Evolutionary conservation across 106 monocot genomes (phyloP).

Genomic region (Phalaenopsis aphrodite): DNA sequence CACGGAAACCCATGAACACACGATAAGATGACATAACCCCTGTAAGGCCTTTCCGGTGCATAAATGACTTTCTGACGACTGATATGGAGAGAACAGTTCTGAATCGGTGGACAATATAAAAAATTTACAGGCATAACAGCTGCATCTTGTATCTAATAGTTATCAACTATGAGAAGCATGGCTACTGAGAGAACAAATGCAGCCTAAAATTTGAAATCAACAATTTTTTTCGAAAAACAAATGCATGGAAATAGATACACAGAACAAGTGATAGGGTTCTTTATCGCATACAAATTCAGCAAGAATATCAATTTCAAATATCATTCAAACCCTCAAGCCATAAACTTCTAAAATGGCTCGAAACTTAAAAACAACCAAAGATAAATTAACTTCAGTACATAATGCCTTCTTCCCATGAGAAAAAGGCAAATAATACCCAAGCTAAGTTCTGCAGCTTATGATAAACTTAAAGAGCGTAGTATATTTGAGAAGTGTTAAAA

Average conservation of each 20-base stretch:
- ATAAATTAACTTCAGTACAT: conserved; percentile 4
- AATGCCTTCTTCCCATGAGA: not conserved
- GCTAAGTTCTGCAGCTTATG: not conserved
- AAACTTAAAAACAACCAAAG: not conserved
- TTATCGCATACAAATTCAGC: not conserved
- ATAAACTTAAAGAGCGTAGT: not conserved
- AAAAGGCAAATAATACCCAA: not conserved
- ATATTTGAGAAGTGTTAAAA: not conserved
- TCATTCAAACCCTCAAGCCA: not conserved
- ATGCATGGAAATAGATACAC: not conserved
- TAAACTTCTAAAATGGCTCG: not conserved
- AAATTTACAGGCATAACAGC: not conserved
- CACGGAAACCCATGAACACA: not conserved
- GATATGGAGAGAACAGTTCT: not conserved
- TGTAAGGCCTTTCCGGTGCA: not conserved
- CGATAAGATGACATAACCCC: not conserved
- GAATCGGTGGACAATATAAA: not conserved
- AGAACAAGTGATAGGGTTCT: not conserved
- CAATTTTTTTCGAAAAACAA: not conserved
- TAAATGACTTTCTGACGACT: not conserved
- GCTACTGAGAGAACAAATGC: not conserved
- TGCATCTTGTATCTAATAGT: not conserved
- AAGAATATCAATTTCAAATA: not conserved
- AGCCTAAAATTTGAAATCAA: not conserved
- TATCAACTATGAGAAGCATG: not conserved